Conservation (phyloP, 164 flowering plant species). For the Chimonanthus salicifolius region DNA sequence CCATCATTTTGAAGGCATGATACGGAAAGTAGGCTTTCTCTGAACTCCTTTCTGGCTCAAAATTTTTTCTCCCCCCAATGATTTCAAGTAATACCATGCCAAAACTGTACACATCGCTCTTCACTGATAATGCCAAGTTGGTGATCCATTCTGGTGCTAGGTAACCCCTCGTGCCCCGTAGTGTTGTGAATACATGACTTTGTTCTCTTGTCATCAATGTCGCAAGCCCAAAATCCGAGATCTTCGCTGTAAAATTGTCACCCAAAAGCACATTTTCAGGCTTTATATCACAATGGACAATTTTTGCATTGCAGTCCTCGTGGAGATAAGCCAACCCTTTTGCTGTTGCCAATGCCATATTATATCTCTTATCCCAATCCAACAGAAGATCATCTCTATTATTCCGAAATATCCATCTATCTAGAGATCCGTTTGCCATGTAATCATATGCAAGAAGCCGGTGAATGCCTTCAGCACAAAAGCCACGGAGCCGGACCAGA, state of each 20-base stretch:
- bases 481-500: conserved; percentile 51
- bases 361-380: conserved; percentile 43
- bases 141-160: conserved; percentile 69
- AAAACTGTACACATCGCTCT: conserved; percentile 61
- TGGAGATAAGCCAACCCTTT: conserved; percentile 57
- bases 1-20: conserved; percentile 50
- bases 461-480: conserved; percentile 47
- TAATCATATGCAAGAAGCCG: conserved; percentile 54
- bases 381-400: conserved; percentile 16
- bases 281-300: conserved; percentile 61
- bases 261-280: conserved; percentile 63
- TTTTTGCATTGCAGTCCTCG: conserved; percentile 50
- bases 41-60: conserved; percentile 26
- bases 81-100: conserved; percentile 62
- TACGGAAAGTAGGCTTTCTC: conserved; percentile 50
- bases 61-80: conserved; percentile 54
- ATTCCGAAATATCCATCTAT: conserved; percentile 48
- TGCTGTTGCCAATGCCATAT: conserved; percentile 46
- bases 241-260: conserved; percentile 45
- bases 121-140: conserved; percentile 56
- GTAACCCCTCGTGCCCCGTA: conserved; percentile 65
- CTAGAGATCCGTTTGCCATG: conserved; percentile 55
- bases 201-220: conserved; percentile 61
- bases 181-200: conserved; percentile 47
- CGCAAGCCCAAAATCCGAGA: conserved; percentile 62